Evolutionary conservation across 108 stramenopile species (phyloP).

Genomic region (Conticribra weissflogii): DNA sequence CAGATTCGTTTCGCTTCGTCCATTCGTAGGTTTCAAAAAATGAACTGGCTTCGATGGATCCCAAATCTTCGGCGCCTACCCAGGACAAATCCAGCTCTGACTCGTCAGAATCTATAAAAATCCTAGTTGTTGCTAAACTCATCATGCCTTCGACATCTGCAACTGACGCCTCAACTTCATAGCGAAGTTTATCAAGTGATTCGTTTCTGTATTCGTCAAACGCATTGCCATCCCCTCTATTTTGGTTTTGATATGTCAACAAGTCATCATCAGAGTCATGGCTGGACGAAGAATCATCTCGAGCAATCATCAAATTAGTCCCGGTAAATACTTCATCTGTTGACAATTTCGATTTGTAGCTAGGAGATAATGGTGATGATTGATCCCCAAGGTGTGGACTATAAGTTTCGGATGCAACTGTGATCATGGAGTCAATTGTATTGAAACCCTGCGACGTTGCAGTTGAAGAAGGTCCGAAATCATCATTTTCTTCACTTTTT

Average conservation of each 20-base stretch:
- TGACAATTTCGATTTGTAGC: constrained; percentile 9
- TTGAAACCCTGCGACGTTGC: not conserved
- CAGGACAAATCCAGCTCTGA: constrained; percentile 36
- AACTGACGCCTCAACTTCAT: constrained; percentile 64
- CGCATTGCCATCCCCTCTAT: constrained; percentile 47
- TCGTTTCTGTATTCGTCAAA: constrained; percentile 82
- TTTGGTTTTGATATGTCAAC: not conserved
- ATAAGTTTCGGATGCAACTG: not conserved
- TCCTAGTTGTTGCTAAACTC: constrained; percentile 79
- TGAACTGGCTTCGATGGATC: constrained; percentile 78
- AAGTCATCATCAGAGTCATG: constrained; percentile 28
- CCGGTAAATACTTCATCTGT: constrained; percentile 10
- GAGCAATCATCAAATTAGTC: constrained; percentile 31
- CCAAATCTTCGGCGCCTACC: constrained; percentile 53
- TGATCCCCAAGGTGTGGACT: not conserved
- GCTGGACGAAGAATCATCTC: constrained; percentile 32
- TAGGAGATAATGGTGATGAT: not conserved
- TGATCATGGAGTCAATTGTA: not conserved
- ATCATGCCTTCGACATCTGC: constrained; percentile 77
- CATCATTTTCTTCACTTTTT: not conserved
- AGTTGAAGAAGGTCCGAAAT: not conserved
- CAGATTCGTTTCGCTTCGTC: constrained; percentile 67
- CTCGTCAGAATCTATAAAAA: constrained; percentile 68
- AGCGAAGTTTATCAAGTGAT: constrained; percentile 70
- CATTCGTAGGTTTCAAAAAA: constrained; percentile 75